Evolutionary conservation across 2,329 filamentous ascomycete species (phyloP), one percentile per base, ranked within the genome.

Genomic region (Clarireedia sp.): DNA sequence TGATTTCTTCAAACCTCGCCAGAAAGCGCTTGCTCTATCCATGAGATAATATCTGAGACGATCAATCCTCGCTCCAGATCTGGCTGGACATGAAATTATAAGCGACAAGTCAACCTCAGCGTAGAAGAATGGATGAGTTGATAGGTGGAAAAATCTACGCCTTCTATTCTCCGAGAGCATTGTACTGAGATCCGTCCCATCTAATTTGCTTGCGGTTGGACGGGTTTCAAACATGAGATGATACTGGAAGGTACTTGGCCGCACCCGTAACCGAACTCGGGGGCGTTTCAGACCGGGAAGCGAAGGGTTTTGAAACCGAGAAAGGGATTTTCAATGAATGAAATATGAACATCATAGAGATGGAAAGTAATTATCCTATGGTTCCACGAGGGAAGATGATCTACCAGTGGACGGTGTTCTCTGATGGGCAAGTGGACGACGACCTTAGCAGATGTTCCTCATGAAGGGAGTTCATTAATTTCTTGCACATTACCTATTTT

Each of bases 161-260:
- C 14, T 19, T 43, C 40, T 17, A 43, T 21, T 10, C 29, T 17
- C 17, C 5, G 6, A 3, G 17, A 45, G 51, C 19, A 40, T 46
- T 47, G 33, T 17, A 21, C 16, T 29, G 36, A 40, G 5, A 23
- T 26, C 19, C 21, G 7, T 36, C 33, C 21, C 21, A 53, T 26
- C 16, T 47, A 16, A 26, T 10, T 47, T 40, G 2, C 12, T 16
- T 17, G 26, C 26, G 17, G 19, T 37, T 43, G 38, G 26, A 37
- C 17, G 46, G 37, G 51, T 53, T 53, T 53, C 43, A 38, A 16
- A 53, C 51, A 47, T 47, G 19, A 53, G 50, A 52, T 46, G 50
- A 38, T 7, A 46, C 14, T 23, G 2, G 4, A 16, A 43, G 49
- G 23, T 21, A 21, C 23, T 29, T 51, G 37, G 38, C 49, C 14